Conservation (phyloP, 2,329 filamentous ascomycete species). For the Diaporthe eres region DNA sequence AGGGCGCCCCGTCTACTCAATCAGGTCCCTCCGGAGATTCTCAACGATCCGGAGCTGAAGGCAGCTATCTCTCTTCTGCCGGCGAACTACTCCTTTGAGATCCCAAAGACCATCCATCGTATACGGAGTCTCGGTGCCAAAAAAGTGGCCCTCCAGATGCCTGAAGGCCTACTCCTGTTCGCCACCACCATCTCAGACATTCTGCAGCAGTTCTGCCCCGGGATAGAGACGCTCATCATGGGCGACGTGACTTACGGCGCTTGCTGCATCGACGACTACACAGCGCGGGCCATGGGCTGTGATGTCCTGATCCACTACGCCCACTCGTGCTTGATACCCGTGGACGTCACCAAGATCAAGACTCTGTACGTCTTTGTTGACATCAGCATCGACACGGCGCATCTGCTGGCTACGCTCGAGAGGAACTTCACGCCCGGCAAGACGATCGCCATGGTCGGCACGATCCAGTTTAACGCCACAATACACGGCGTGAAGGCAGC, state of each 20-base stretch:
- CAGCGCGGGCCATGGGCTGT: constrained; percentile 91
- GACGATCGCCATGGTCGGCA: constrained; percentile 93
- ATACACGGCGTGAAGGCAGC: constrained; percentile 86
- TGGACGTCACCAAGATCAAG: constrained; percentile 96
- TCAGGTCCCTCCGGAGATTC: constrained; percentile 88
- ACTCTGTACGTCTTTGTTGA: constrained; percentile 98
- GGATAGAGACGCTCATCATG: constrained; percentile 96
- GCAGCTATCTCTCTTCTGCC: constrained; percentile 89
- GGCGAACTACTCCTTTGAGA: constrained; percentile 98
- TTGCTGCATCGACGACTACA: constrained; percentile 99
- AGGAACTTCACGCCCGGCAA: constrained; percentile 90
- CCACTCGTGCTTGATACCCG: constrained; percentile 95
- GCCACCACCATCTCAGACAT: constrained; percentile 99
- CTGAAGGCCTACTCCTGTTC: constrained; percentile 94
- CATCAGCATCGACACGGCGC: constrained; percentile 92
- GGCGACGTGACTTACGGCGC: constrained; percentile 98
- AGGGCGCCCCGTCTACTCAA: constrained; percentile 87
- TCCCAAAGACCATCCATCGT: constrained; percentile 97
- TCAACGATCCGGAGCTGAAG: constrained; percentile 87
- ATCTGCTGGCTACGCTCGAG: constrained; percentile 88
- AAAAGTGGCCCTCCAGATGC: constrained; percentile 95
- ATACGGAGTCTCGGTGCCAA: constrained; percentile 85
- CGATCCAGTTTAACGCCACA: constrained; percentile 98
- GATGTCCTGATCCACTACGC: constrained; percentile 97
- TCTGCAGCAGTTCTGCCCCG: constrained; percentile 92